These are phyloP conservation scores for Arthrobotrys iridis DNA, from an alignment of 2,329 filamentous ascomycete species.

Conservation along the genomic window DNA sequence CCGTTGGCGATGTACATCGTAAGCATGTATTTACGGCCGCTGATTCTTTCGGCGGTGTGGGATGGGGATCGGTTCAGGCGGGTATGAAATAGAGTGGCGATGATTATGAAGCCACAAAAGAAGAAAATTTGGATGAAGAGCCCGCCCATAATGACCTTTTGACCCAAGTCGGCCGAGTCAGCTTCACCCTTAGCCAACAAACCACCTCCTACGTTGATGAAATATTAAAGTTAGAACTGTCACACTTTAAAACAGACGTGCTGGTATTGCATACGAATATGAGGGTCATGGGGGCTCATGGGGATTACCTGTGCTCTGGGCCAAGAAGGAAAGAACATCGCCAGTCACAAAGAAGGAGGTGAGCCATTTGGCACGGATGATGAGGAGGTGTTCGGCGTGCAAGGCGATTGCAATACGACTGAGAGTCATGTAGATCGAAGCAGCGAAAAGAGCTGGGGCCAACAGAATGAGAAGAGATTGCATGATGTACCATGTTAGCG, in stretches of 20 bases:
- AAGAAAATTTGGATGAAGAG: slow-evolving; percentile 69
- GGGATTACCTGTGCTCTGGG: slow-evolving; percentile 62
- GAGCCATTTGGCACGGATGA: slow-evolving; percentile 64
- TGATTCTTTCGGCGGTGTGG: slow-evolving; percentile 10
- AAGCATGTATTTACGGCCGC: slow-evolving; percentile 35
- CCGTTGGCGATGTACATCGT: slow-evolving; percentile 63
- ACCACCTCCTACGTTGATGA: slow-evolving; percentile 59
- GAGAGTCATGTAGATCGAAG: slow-evolving; percentile 67
- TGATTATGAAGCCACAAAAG: slow-evolving; percentile 68
- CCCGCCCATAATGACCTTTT: slow-evolving; percentile 68
- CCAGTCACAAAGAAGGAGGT: slow-evolving; percentile 69
- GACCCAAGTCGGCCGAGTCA: slow-evolving; percentile 61
- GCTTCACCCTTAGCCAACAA: slow-evolving; percentile 60
- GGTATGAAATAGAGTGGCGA: slow-evolving; percentile 65
- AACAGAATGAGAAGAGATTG: slow-evolving; percentile 64
- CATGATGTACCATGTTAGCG: slow-evolving; percentile 62
- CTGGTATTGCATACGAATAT: too few relatives aligned
- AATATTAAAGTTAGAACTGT: not conserved
- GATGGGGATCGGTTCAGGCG: slow-evolving; percentile 15
- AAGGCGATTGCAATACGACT: slow-evolving; percentile 59
- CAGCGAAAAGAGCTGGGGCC: slow-evolving; percentile 66
- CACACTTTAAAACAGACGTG: not conserved
- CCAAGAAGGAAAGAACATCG: slow-evolving; percentile 67
- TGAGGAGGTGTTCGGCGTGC: slow-evolving; percentile 62
- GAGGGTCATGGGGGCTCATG: not conserved